Evolutionary conservation across 305 asterid genomes (phyloP), one percentile per base, ranked within the genome.

Genomic region (Rubia balearica): DNA sequence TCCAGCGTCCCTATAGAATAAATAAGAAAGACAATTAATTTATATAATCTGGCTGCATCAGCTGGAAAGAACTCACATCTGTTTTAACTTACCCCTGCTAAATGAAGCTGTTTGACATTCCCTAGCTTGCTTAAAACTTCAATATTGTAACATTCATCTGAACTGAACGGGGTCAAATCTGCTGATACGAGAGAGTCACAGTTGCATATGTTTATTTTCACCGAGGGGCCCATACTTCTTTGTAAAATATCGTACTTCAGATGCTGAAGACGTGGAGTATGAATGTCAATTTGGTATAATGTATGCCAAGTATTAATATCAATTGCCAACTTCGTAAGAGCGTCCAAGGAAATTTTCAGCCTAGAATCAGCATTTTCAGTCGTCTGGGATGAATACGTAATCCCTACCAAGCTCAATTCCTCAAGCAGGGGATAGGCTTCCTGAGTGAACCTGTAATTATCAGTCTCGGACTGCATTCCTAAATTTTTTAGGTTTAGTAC

Each of bases 251-350:
- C 27, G 27, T 27, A 55, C 61, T 55, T 21, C 1, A 55, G 22
- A n/a, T 55, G 61, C 21, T 55, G 61, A 7, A 55, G 61, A 55
- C n/a, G 5, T 14, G 61, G 61, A 17, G 61, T 55, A 16, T 55
- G 3, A 55, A 55, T 55, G n/a, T 55, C 61, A 55, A 55, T 19
- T 21, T 27, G 3, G 61, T 2, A 0, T 16, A 19, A 21, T 55
- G 5, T 1, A 0, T 0, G 0, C 5, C 8, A 7, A 5, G 5
- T 5, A 0, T 41, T 4, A 41, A 9, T 5, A 2, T 5, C 8
- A 9, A 41, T 41, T 9, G 45, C 8, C 8, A 55, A 16, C 61
- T 19, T 55, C n/a, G 2, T 55, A n/a, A 55, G 61, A 8, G 61
- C 7, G 6, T 8, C 4, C 7, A 55, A 0, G 24, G 27, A 55